Conservation (phyloP, 108 stramenopile species). For the Conticribra guillardii region DNA sequence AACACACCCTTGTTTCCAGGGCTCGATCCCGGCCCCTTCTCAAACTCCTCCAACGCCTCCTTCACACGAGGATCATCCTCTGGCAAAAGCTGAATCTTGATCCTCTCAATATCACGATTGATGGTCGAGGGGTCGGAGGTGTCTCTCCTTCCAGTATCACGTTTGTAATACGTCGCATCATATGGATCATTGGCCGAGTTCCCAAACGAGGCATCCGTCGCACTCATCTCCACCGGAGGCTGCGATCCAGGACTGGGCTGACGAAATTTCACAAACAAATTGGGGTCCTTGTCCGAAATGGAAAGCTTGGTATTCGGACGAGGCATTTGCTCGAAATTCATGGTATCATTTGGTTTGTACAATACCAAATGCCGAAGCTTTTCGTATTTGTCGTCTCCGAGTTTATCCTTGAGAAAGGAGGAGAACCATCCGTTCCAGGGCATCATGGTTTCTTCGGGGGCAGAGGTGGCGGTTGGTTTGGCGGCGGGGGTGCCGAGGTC, state of each 20-base stretch:
- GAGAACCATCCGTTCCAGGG: constrained; percentile 89
- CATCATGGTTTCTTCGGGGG: constrained; percentile 73
- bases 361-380: constrained; percentile 52
- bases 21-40: constrained; percentile 65
- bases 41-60: constrained; percentile 68
- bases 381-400: constrained; percentile 62
- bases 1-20: constrained; percentile 85
- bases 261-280: constrained; percentile 59
- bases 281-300: constrained; percentile 59
- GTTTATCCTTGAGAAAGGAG: constrained; percentile 61
- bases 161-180: constrained; percentile 82
- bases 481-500: constrained; percentile 32
- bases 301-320: constrained; percentile 55
- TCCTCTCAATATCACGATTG: constrained; percentile 63
- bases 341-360: constrained; percentile 74
- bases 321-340: constrained; percentile 65
- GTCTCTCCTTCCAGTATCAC: constrained; percentile 82
- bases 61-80: constrained; percentile 68
- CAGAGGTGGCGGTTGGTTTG: constrained; percentile 26
- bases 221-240: constrained; percentile 57
- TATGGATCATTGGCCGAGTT: constrained; percentile 77
- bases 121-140: constrained; percentile 53
- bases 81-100: constrained; percentile 72
- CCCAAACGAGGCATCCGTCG: constrained; percentile 42
- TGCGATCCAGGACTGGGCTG: constrained; percentile 88